Conservation (phyloP, 306 rosid genomes). For the Hippophae rhamnoides region DNA sequence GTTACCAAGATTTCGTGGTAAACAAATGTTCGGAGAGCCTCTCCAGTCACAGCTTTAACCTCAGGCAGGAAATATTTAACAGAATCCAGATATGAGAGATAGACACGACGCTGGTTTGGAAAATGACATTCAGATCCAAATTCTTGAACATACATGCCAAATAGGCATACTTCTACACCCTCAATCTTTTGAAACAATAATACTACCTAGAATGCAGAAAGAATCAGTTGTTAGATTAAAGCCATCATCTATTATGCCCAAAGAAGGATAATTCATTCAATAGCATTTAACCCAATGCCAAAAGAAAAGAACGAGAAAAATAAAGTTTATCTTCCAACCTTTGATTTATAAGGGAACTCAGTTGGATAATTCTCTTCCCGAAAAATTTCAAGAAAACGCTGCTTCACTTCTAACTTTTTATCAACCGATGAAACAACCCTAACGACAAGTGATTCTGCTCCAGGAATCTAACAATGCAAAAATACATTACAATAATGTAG, state of each 20-base stretch:
- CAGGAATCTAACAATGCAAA: conserved; percentile 63
- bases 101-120: conserved; percentile 96
- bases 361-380: conserved; percentile 95
- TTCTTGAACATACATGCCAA: conserved; percentile 99
- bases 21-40: conserved; percentile 93
- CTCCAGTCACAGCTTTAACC: conserved; percentile 78
- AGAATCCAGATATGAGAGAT: conserved; percentile 92
- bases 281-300: background rate
- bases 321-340: conserved; percentile 36
- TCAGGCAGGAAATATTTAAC: conserved; percentile 98
- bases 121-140: conserved; percentile 85
- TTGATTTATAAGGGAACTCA: conserved; percentile 92
- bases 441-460: conserved; percentile 76
- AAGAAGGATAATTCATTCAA: background rate
- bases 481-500: no score
- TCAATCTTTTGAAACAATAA: conserved; percentile 94
- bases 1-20: conserved; percentile 95
- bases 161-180: conserved; percentile 96
- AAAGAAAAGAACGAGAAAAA: background rate
- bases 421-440: conserved; percentile 97
- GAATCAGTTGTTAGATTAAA: conserved; percentile 5
- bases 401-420: conserved; percentile 95
- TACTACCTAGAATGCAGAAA: conserved; percentile 45
- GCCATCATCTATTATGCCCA: background rate
- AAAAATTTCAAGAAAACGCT: conserved; percentile 83